Conservation (phyloP, 352 stramenopile genomes). For the Discostella stelligera region DNA sequence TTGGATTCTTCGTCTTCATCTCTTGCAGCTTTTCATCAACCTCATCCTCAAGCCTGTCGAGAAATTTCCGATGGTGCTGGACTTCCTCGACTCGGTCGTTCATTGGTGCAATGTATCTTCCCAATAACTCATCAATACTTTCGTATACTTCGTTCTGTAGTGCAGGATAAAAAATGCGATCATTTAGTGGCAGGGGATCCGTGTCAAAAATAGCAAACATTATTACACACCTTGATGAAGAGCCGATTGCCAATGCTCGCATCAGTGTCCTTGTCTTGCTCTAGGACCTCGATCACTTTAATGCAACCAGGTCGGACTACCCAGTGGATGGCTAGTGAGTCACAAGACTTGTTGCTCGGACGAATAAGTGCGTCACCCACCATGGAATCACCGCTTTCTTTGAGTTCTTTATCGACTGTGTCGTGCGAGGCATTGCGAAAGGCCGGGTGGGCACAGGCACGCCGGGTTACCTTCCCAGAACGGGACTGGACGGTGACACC, state of each 20-base stretch:
- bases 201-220: constrained; percentile 2
- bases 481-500: constrained; percentile 7
- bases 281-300: constrained; percentile 80
- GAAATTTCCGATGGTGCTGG: constrained; percentile 78
- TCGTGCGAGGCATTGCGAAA: constrained; percentile 80
- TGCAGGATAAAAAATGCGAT: constrained; percentile 14
- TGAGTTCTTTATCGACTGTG: constrained; percentile 73
- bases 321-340: constrained; percentile 81
- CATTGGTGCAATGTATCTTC: constrained; percentile 81
- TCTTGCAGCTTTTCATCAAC: constrained; percentile 70
- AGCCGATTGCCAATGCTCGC: constrained; percentile 81
- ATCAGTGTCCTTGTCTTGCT: constrained; percentile 83
- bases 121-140: constrained; percentile 83
- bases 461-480: constrained; percentile 63
- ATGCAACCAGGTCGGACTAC: constrained; percentile 73
- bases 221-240: constrained; percentile 71
- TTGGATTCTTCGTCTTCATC: constrained; percentile 66
- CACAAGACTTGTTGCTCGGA: constrained; percentile 75
- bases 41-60: constrained; percentile 77
- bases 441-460: constrained; percentile 79
- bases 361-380: constrained; percentile 79
- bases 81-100: constrained; percentile 82
- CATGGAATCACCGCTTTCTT: constrained; percentile 65
- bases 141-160: constrained; percentile 75
- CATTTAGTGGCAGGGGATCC: neutral